Percentiles rank a stretch among this genome's conserved stretches.
Evolutionary conservation across 345 rosid genomes (phyloP).

Genomic region (Draba incana): DNA sequence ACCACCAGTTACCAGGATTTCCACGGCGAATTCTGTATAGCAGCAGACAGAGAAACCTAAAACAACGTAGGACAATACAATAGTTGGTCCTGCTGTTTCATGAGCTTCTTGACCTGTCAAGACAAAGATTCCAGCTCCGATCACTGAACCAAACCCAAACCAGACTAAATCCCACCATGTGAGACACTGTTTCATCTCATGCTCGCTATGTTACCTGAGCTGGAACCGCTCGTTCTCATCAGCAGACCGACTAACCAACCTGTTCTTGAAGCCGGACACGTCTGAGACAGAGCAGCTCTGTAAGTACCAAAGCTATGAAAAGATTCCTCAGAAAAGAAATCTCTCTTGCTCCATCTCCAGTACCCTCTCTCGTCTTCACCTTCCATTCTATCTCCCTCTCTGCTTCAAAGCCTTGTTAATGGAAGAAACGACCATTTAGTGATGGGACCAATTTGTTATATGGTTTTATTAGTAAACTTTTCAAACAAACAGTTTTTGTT

Average conservation of each 20-base stretch:
- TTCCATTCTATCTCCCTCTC: constrained; percentile 8
- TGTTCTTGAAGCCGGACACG: constrained; percentile 5
- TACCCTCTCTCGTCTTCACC: too few species aligned
- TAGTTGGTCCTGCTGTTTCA: constrained; percentile 55
- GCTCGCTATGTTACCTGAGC: constrained; percentile 50
- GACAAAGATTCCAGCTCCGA: constrained; percentile 36
- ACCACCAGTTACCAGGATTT: constrained; percentile 63
- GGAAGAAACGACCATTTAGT: not conserved
- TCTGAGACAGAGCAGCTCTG: constrained; percentile 53
- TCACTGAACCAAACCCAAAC: constrained; percentile 61
- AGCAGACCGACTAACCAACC: too few species aligned
- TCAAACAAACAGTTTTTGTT: constrained; percentile 3
- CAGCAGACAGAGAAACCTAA: constrained; percentile 57
- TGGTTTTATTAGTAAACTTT: constrained; percentile 15
- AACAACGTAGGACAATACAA: constrained; percentile 52
- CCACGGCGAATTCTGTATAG: constrained; percentile 58
- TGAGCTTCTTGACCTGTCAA: not conserved
- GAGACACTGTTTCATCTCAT: constrained; percentile 61
- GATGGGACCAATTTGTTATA: not conserved
- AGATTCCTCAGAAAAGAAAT: constrained; percentile 69
- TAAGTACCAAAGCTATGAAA: constrained; percentile 59
- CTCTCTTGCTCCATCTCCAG: constrained; percentile 42
- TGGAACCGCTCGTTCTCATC: too few species aligned
- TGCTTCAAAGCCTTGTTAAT: constrained; percentile 16
- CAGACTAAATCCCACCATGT: constrained; percentile 73